Base-by-base conservation (phyloP, 192 early-diverging fungal species). In the Coemansia aciculifera region DNA sequence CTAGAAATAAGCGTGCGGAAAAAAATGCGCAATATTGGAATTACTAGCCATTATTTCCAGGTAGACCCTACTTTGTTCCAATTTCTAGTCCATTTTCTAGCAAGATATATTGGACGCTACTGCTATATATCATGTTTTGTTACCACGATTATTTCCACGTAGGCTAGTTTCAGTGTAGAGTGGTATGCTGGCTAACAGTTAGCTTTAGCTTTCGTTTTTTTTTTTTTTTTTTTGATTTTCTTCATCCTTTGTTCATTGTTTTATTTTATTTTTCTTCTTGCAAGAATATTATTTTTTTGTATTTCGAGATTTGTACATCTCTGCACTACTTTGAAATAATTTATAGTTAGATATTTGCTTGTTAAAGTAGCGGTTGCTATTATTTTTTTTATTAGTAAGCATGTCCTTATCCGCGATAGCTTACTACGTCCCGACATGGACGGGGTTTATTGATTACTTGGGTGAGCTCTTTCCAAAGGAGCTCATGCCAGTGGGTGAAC, bases 351-450 rank as follows among this genome's bases (percentile, higher is more conserved):
- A 48, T 48, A 21, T 21, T 48, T 48, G 19, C 21, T 24, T 51
- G 48, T 24, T 51, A 5, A 23, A 51, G 15, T 51, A 51, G 48
- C 19, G 7, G 19, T 5, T 24, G 5, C 48, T 51, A 21, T 51
- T 51, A 11, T 51, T 54, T 57, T 15, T 32, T 23, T 60, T 32
- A 13, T 42, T 42, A 31, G 3, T 36, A 54, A 46, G 49, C 31
- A 75, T 72, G 70, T 59, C 48, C 17, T 32, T 57, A 40, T n/a
- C 59, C 12, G 74, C 67, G 42, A 24, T 81, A n/a, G 62, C 49
- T 39, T 68, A 83, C 60, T 83, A 83, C 31, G 72, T 74, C 29
- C 80, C 80, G 13, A 83, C 80, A 66, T 69, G 66, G 66, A 11
- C 17, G 15, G 75, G 80, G 10, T 36, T 83, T 6, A 74, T 69